Percentiles rank a stretch among this genome's conserved stretches.
Conservation (phyloP, 1,284 basidiomycete genomes). For the Phylloporus sp. region DNA sequence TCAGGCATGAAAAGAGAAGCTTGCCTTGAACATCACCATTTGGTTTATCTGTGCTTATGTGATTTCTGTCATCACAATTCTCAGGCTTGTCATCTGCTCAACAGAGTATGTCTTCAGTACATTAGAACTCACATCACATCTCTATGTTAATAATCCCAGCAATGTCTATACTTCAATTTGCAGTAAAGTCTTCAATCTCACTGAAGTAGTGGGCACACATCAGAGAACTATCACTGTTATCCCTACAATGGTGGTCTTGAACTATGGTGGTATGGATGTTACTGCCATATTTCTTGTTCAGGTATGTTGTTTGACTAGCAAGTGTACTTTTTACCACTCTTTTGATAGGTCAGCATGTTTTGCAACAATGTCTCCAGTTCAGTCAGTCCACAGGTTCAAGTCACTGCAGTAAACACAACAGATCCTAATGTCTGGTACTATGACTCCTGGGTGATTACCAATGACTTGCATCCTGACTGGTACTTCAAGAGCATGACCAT, state of each 20-base stretch:
- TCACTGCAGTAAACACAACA: conserved; percentile 83
- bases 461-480: conserved; percentile 96
- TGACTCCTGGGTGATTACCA: conserved; percentile 90
- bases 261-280: conserved; percentile 82
- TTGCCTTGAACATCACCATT: conserved; percentile 95
- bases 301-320: conserved; percentile 48
- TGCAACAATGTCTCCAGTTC: conserved; percentile 87
- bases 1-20: conserved; percentile 97
- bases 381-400: conserved; percentile 85
- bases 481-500: conserved; percentile 92
- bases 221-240: conserved; percentile 78
- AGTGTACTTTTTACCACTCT: conserved; percentile 11
- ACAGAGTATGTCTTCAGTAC: conserved; percentile 90
- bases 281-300: conserved; percentile 94
- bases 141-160: conserved; percentile 67
- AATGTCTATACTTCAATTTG: conserved; percentile 86
- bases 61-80: conserved; percentile 91
- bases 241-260: conserved; percentile 74
- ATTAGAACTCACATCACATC: conserved; percentile 80
- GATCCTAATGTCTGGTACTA: conserved; percentile 90
- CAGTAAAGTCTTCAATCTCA: conserved; percentile 93
- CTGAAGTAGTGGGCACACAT: conserved; percentile 67
- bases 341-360: conserved; percentile 82
- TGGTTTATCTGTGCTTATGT: conserved; percentile 92
- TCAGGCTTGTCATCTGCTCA: conserved; percentile 92